A percentile compares a stretch with the other conserved stretches of the same genome.
phyloP scores from a whole-genome alignment of 495 filamentous ascomycete genomes.

The Xylaria venustula region DNA sequence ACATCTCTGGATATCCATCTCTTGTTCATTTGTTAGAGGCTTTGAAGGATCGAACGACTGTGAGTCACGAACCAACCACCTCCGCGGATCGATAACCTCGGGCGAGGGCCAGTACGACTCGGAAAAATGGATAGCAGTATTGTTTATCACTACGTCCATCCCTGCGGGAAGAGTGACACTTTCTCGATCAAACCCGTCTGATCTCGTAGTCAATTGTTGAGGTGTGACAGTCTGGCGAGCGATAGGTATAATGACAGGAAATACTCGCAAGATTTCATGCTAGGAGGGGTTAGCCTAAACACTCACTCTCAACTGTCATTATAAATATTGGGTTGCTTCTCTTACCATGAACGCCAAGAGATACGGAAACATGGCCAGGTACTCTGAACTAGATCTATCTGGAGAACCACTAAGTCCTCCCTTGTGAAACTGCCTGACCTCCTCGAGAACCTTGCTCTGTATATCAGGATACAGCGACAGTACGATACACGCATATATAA shows the following conservation, averaged over 20 bases:
- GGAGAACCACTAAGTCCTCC: neutral
- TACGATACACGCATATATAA: constrained; percentile 13
- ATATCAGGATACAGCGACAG: neutral
- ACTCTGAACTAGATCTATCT: neutral
- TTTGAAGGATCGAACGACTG: neutral
- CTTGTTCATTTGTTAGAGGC: neutral
- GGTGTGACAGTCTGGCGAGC: neutral
- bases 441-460: neutral
- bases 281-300: neutral
- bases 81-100: neutral
- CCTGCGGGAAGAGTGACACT: neutral
- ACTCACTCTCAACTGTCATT: neutral
- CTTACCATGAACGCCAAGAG: neutral
- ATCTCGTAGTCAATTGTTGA: neutral
- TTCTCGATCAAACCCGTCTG: neutral
- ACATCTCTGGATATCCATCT: neutral
- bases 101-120: neutral
- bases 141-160: neutral
- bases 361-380: neutral
- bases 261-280: neutral
- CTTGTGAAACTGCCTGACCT: neutral
- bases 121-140: neutral
- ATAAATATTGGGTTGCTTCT: no score
- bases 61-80: neutral
- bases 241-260: neutral